phyloP scores from a whole-genome alignment of 1,139 yeast genomes.

The Pichiaceae sp. region DNA sequence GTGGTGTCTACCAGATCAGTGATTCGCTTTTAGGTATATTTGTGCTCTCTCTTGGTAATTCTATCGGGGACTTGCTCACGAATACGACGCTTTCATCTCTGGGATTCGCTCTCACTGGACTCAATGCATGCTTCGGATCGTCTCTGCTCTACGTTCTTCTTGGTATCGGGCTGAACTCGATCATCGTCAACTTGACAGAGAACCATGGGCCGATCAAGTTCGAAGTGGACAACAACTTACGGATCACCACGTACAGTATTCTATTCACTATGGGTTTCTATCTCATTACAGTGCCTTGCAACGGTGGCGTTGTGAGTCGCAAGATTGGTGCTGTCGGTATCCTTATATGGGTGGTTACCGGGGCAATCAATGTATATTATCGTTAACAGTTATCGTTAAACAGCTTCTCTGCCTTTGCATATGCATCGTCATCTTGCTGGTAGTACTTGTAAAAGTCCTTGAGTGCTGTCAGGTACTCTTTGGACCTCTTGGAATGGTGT shows the following conservation, averaged over 20 bases:
- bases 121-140: slow-evolving; percentile 53
- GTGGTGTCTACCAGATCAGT: slow-evolving; percentile 18
- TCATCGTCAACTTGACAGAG: slow-evolving; percentile 24
- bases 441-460: slow-evolving; percentile 7
- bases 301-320: slow-evolving; percentile 36
- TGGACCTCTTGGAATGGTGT: slow-evolving; percentile 5
- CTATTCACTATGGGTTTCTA: slow-evolving; percentile 22
- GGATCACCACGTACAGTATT: slow-evolving; percentile 29
- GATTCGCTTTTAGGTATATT: slow-evolving; percentile 36
- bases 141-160: slow-evolving; percentile 40
- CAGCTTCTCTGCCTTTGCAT: neutral
- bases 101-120: slow-evolving; percentile 50
- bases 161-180: slow-evolving; percentile 33
- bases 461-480: slow-evolving; percentile 7
- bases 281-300: slow-evolving; percentile 26
- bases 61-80: slow-evolving; percentile 48
- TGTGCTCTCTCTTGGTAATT: slow-evolving; percentile 47
- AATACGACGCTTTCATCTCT: slow-evolving; percentile 42
- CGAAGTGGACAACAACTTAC: slow-evolving; percentile 18
- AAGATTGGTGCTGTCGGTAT: slow-evolving; percentile 26
- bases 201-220: slow-evolving; percentile 13
- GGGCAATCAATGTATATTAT: slow-evolving; percentile 6
- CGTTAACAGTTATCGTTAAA: neutral
- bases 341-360: slow-evolving; percentile 24
- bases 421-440: slow-evolving; percentile 3